Base-by-base conservation (phyloP, 1,139 yeast genomes). In the Geotrichum citri-aurantii region DNA sequence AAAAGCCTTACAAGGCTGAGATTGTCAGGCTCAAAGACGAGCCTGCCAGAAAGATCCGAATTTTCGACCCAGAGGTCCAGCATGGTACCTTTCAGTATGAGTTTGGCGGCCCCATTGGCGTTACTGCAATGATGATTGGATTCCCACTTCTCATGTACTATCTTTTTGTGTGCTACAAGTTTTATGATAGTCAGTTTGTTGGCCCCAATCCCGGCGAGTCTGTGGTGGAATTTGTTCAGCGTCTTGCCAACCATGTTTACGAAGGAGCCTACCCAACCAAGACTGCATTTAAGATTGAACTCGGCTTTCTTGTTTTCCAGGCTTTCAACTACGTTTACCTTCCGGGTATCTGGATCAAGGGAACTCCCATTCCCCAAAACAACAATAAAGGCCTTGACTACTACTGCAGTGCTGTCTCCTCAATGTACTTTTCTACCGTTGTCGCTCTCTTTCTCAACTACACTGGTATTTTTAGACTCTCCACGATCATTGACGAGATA, bases 101-200 rank as follows among this genome's bases (percentile, higher is more conserved):
- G 68, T 93, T 93, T 69, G 99, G 99, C 56, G 99, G 98, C 0
- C 88, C 96, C 24, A 71, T 79, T n/a, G 99, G 99, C 57, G 97
- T 90, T 50, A 61, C 85, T 21, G 91, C 93, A n/a, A 92, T 93
- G 97, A 84, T 93, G 85, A 70, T 82, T 54, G 96, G 96, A 1
- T 95, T 93, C 76, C 99, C 99, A 5, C 71, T 86, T 56, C 79
- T 95, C 69, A 93, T 93, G 99, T 89, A 88, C 81, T 93, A 93
- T 75, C 86, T 93, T 93, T 93, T 97, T 95, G 84, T 92, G 60
- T 82, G 92, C 69, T 93, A 95, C 61, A 81, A 83, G 65, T 90
- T 86, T 73, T 88, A 90, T 73, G 77, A 77, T 63, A 96, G 97
- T 2, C 71, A 76, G 53, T 80, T 89, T 44, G 90, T 96, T 26